Evolutionary conservation across 2,329 filamentous ascomycete species (phyloP).

Genomic region (Macrophomina phaseolina): DNA sequence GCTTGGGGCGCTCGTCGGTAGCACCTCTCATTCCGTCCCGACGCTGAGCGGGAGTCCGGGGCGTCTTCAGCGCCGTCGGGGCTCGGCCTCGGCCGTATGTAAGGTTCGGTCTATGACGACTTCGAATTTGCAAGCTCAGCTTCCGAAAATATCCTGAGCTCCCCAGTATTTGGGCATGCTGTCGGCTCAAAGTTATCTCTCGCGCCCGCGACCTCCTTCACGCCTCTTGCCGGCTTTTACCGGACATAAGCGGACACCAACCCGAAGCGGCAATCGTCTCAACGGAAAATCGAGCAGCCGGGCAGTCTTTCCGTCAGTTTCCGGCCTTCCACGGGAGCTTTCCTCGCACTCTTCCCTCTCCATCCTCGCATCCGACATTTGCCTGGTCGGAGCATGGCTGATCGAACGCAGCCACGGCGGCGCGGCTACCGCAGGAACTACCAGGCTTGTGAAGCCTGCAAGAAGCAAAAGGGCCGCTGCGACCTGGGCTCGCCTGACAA

Average conservation of each 20-base stretch:
- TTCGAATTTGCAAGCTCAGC: neutral
- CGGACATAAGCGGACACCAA: slow-evolving; percentile 8
- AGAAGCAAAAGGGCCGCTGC: slow-evolving; percentile 26
- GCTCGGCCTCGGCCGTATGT: neutral
- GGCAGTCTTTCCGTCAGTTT: slow-evolving; percentile 15
- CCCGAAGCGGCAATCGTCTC: slow-evolving; percentile 3
- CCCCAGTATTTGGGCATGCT: slow-evolving; percentile 1
- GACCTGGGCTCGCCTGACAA: slow-evolving; percentile 23
- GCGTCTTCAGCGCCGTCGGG: neutral
- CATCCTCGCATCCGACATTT: neutral
- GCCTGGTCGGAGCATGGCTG: slow-evolving; percentile 8
- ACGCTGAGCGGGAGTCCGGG: neutral
- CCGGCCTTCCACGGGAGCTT: slow-evolving; percentile 9
- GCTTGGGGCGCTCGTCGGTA: neutral
- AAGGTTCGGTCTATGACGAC: neutral
- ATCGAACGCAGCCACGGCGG: slow-evolving; percentile 10
- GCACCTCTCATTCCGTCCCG: neutral
- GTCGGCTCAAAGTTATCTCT: neutral
- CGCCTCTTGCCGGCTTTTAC: neutral
- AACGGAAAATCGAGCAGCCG: slow-evolving; percentile 22
- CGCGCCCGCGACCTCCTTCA: neutral
- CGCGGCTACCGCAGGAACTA: slow-evolving; percentile 24
- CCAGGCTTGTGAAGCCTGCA: slow-evolving; percentile 24
- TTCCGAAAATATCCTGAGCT: neutral
- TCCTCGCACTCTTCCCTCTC: neutral